Conservation (phyloP, 352 stramenopile species). For the Chrysophaeum taylorii region DNA sequence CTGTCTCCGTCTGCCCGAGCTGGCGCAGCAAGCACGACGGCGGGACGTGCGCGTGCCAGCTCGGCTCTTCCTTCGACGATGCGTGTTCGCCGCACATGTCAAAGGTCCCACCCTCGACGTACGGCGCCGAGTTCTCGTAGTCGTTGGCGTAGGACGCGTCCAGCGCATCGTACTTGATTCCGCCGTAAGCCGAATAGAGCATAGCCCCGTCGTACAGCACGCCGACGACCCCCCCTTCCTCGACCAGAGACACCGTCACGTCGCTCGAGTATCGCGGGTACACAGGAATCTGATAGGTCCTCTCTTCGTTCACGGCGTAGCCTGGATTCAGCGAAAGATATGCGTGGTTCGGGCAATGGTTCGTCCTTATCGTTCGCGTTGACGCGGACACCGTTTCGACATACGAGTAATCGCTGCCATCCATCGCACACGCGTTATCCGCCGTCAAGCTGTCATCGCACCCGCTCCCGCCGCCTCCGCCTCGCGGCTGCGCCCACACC, state of each 20-base stretch:
- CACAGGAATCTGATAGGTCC: background rate
- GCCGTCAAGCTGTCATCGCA: too few relatives aligned
- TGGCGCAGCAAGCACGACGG: slow-evolving; percentile 52
- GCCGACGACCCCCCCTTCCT: background rate
- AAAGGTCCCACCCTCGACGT: slow-evolving; percentile 43
- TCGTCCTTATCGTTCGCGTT: background rate
- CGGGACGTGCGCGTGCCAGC: slow-evolving; percentile 57
- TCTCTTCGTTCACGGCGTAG: too few relatives aligned
- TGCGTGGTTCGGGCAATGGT: slow-evolving; percentile 3
- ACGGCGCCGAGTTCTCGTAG: slow-evolving; percentile 34
- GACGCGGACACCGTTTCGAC: background rate
- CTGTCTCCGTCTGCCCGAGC: slow-evolving; percentile 27
- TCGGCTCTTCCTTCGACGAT: slow-evolving; percentile 45
- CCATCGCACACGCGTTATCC: background rate
- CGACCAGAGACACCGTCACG: background rate
- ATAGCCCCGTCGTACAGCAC: background rate
- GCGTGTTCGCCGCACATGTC: slow-evolving; percentile 42
- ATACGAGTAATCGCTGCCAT: slow-evolving; percentile 1
- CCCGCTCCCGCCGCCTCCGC: too few relatives aligned
- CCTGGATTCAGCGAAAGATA: background rate
- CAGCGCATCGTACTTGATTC: slow-evolving; percentile 39
- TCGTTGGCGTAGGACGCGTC: too few relatives aligned
- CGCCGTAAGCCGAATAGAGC: slow-evolving; percentile 41
- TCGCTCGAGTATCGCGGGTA: background rate
- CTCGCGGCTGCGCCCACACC: too few relatives aligned